These are phyloP conservation scores for Lodderomyces jiufengensis DNA, from an alignment of 1,139 yeast species.

Conservation along the genomic window DNA sequence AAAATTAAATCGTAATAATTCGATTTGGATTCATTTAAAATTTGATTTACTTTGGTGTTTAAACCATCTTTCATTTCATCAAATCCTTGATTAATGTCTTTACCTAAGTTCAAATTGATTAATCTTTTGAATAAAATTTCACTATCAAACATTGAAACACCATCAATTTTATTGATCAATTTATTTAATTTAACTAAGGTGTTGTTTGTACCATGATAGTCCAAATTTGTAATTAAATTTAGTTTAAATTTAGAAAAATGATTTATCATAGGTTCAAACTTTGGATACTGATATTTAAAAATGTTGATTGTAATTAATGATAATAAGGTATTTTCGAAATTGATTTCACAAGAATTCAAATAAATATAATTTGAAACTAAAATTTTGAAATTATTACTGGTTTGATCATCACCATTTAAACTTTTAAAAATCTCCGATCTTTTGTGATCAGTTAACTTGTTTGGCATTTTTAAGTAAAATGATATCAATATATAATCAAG, in stretches of 20 bases:
- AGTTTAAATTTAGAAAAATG: conserved; percentile 27
- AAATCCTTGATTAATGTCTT: conserved; percentile 24
- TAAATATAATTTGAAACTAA: conserved; percentile 28
- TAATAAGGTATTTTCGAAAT: conserved; percentile 38
- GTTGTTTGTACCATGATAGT: conserved; percentile 26
- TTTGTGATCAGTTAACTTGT: conserved; percentile 16
- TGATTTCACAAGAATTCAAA: conserved; percentile 29
- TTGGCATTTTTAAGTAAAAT: conserved; percentile 31
- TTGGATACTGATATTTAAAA: conserved; percentile 21
- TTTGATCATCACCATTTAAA: conserved; percentile 20
- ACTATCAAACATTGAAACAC: conserved; percentile 30
- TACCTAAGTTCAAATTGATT: conserved; percentile 21
- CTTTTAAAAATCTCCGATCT: conserved; percentile 19
- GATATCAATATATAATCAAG: conserved; percentile 25
- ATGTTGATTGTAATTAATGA: conserved; percentile 30
- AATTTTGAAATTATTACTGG: conserved; percentile 14
- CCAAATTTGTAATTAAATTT: conserved; percentile 29
- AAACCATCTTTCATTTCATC: conserved; percentile 28
- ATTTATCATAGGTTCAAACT: conserved; percentile 19
- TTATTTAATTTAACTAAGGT: conserved; percentile 23
- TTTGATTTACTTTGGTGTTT: conserved; percentile 28
- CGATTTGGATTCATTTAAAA: conserved; percentile 10
- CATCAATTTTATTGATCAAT: conserved; percentile 33
- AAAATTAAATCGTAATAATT: conserved; percentile 28
- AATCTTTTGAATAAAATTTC: conserved; percentile 26